Evolutionary conservation across 306 rosid species (phyloP), one percentile per base, ranked within the genome.

Genomic region (Neltuma alba): DNA sequence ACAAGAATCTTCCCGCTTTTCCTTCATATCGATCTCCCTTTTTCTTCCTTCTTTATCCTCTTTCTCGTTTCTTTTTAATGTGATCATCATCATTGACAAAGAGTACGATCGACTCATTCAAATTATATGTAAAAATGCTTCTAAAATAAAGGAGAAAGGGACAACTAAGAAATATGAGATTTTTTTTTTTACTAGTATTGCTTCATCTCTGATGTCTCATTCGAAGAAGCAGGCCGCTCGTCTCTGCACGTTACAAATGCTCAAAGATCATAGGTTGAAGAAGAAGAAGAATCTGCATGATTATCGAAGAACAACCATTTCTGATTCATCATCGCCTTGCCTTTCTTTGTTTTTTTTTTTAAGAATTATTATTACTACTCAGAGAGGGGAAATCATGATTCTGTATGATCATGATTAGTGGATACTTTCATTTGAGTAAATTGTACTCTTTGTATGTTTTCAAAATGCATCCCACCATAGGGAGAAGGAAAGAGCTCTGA

Each of bases 381-480:
- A 15, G 54, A 70, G 64, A 65, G n/a, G n/a, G 15, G 57, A 76
- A 23, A 57, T 37, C 10, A 79, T 58, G 63, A 58, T 58, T 27
- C 34, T 58, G 64, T 58, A 60, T 60, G 37, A 13, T 76, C 72
- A 27, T 85, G 18, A 68, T 40, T 76, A 64, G 74, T 36, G 74
- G 44, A 70, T 52, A 75, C 15, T 61, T 70, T 76, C 86, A 83
- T 86, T 86, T 62, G 88, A 88, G 90, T 90, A 75, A 83, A 81
- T 57, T 70, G 34, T 50, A 88, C 90, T 84, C 88, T 79, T 76
- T 38, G 16, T 21, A 54, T 71, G 36, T 76, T 64, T 60, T 77
- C 54, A 76, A 75, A 79, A 84, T 25, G 61, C 61, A 21, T 9
- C 14, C 12, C 76, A 65, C 67, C 58, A 54, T 74, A 47, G 83